Percentiles rank a stretch among this genome's conserved stretches.
Conservation (phyloP, 192 early-diverging fungal species). For the Linnemannia zychae region DNA sequence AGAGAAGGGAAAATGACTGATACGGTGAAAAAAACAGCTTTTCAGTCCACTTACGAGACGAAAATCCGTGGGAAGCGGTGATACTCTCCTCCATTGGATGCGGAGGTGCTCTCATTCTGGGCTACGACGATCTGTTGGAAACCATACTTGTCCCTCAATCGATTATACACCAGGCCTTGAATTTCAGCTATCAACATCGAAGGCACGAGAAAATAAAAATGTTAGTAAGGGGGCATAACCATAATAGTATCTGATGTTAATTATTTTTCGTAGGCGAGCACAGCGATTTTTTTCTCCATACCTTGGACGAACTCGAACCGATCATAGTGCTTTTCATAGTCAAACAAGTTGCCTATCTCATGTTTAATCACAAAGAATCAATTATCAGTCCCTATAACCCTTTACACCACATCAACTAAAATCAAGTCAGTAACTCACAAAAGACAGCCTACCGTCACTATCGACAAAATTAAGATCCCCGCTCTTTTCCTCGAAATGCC, state of each 20-base stretch:
- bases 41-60: background rate
- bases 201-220: no score
- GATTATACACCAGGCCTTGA: background rate
- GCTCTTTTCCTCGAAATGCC: background rate
- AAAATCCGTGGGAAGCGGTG: background rate
- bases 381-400: no score
- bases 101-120: background rate
- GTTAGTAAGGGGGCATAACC: no score
- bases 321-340: background rate
- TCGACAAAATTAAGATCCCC: background rate
- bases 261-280: no score
- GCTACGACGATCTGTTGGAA: background rate
- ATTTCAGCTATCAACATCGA: background rate
- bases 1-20: no score
- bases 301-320: background rate
- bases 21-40: no score
- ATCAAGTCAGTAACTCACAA: no score
- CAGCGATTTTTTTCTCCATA: background rate
- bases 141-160: background rate
- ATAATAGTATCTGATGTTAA: no score
- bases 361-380: background rate
- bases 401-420: no score
- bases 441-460: background rate
- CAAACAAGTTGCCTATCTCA: background rate
- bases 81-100: background rate